A percentile compares a stretch with the other conserved stretches of the same genome.
Evolutionary conservation across 495 filamentous ascomycete genomes (phyloP).

Genomic region (Neurospora terricola): DNA sequence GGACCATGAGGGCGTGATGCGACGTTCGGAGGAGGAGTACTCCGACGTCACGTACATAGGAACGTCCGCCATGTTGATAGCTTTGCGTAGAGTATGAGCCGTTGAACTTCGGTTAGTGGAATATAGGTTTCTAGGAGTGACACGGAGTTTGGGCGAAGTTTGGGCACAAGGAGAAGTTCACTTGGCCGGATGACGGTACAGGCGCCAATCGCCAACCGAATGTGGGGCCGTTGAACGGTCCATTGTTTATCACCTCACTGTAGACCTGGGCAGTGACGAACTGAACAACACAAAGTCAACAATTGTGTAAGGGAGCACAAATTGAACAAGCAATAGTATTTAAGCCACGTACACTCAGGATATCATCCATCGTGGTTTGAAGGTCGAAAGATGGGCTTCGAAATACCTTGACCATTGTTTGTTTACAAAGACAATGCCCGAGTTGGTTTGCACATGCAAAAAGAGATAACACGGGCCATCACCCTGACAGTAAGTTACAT

Average conservation of each 20-base stretch:
- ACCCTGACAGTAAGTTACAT: background rate
- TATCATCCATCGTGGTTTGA: background rate
- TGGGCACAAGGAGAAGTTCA: background rate
- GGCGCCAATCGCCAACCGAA: background rate
- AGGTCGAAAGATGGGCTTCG: background rate
- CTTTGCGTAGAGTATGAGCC: background rate
- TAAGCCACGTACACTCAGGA: background rate
- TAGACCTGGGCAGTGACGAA: background rate
- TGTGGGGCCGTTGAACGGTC: background rate
- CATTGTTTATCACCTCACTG: background rate
- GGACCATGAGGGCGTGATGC: slow-evolving; percentile 87
- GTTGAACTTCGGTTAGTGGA: background rate
- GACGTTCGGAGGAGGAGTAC: slow-evolving; percentile 67
- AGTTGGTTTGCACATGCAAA: background rate
- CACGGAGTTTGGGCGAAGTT: background rate
- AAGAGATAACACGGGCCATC: background rate
- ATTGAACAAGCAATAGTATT: background rate
- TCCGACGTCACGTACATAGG: slow-evolving; percentile 76
- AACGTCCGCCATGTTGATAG: slow-evolving; percentile 57
- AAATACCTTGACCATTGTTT: background rate
- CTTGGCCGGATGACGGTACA: background rate
- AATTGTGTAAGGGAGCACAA: background rate
- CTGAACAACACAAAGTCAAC: background rate
- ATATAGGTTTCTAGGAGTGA: background rate
- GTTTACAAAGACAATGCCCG: background rate